Percentiles rank a stretch among this genome's conserved stretches.
These are phyloP conservation scores for Apiotrichum montevideense DNA, from an alignment of 1,284 basidiomycete genomes.

Conservation along the genomic window DNA sequence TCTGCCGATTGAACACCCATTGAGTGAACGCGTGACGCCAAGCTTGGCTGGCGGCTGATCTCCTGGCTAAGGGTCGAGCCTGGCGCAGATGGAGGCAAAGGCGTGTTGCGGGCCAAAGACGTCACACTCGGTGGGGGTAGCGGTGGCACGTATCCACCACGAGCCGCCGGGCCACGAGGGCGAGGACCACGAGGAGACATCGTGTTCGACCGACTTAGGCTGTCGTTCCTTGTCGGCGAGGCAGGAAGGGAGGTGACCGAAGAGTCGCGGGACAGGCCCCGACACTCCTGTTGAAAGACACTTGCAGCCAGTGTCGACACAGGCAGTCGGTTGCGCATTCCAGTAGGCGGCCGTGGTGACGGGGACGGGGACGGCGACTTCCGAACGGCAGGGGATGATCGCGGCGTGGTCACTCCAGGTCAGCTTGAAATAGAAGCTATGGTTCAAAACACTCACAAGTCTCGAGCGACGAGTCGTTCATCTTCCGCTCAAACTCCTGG, in stretches of 20 bases:
- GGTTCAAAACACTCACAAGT: neutral
- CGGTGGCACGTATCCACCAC: constrained; percentile 9
- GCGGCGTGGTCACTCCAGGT: neutral
- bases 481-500: constrained; percentile 13
- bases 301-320: constrained; percentile 6
- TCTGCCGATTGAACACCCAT: neutral
- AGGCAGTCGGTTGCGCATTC: neutral
- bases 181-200: constrained; percentile 14
- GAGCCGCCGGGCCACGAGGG: neutral
- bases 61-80: neutral
- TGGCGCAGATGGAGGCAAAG: neutral
- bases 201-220: constrained; percentile 5
- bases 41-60: neutral
- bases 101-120: neutral
- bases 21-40: neutral
- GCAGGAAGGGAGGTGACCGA: constrained; percentile 3
- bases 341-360: no score
- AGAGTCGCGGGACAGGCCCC: constrained; percentile 8
- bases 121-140: constrained; percentile 9
- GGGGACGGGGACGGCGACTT: neutral
- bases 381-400: neutral
- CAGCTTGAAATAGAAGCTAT: neutral
- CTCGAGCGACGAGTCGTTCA: neutral
- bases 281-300: neutral
- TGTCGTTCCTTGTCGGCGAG: constrained; percentile 3